These are phyloP conservation scores for Tetrahymena thermophila DNA, from an alignment of 73 alveolate genomes.

Conservation along the genomic window DNA sequence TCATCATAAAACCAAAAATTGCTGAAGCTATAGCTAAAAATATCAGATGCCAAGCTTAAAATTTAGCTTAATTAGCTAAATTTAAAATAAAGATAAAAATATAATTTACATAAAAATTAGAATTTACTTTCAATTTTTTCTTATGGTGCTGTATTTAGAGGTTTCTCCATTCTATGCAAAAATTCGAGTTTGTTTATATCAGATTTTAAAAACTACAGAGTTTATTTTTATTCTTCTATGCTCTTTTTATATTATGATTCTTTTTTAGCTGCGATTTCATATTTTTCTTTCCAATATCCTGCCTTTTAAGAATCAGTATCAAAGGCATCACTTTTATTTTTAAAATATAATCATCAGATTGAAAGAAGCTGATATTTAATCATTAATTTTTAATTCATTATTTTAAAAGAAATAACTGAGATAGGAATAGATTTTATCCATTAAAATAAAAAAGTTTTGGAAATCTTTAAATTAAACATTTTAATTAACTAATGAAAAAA, in stretches of 20 bases:
- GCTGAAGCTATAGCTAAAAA: neutral
- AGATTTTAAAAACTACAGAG: neutral
- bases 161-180: neutral
- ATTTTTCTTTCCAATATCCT: conserved; percentile 1
- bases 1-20: neutral
- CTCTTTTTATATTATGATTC: neutral
- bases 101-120: neutral
- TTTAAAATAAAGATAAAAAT: neutral
- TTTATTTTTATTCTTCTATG: neutral
- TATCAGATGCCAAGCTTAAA: neutral
- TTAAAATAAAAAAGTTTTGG: no score
- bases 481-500: neutral
- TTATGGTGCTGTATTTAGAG: neutral
- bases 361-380: neutral
- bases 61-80: neutral
- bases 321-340: neutral
- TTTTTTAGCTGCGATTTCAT: neutral
- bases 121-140: neutral
- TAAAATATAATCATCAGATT: neutral
- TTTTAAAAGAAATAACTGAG: no score
- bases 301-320: neutral
- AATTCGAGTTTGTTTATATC: neutral
- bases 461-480: neutral
- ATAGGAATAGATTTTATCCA: no score
- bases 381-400: no score